A percentile compares a stretch with the other conserved stretches of the same genome.
Evolutionary conservation across 139 green algal species (phyloP).

Genomic region (Tetradesmus obliquus): DNA sequence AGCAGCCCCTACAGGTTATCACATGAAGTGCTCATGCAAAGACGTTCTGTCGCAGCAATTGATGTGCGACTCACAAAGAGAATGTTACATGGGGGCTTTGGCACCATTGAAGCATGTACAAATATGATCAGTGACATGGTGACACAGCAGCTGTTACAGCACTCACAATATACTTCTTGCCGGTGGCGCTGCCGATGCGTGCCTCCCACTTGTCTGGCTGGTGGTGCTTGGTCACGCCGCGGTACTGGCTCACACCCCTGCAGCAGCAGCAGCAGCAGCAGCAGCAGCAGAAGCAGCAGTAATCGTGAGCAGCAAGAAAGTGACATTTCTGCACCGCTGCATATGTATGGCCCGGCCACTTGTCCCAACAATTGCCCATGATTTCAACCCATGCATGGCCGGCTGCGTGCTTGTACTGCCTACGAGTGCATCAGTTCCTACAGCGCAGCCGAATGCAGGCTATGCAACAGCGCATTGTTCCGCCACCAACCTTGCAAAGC

Average conservation of each 20-base stretch:
- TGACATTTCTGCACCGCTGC: background rate
- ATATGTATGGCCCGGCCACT: background rate
- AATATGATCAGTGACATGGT: too few species aligned
- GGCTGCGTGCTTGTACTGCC: too few species aligned
- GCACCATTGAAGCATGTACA: too few species aligned
- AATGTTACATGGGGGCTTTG: too few species aligned
- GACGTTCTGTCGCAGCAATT: too few species aligned
- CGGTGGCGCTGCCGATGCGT: conserved; percentile 79
- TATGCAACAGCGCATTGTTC: too few species aligned
- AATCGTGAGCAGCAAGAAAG: too few species aligned
- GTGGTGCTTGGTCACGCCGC: conserved; percentile 87
- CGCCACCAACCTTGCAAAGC: conserved; percentile 67
- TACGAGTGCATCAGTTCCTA: background rate
- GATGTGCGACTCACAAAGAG: too few species aligned
- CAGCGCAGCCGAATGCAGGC: background rate
- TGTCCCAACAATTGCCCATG: background rate
- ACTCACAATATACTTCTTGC: conserved; percentile 72
- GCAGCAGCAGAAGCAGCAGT: background rate
- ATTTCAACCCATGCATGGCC: background rate
- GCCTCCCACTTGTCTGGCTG: conserved; percentile 85
- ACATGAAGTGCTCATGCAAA: too few species aligned
- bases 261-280: conserved; percentile 10
- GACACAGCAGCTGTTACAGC: too few species aligned
- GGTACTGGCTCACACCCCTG: conserved; percentile 72
- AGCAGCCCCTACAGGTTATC: too few species aligned